Evolutionary conservation across 2,329 filamentous ascomycete species (phyloP).

Genomic region (Trichoderma koningiopsis): DNA sequence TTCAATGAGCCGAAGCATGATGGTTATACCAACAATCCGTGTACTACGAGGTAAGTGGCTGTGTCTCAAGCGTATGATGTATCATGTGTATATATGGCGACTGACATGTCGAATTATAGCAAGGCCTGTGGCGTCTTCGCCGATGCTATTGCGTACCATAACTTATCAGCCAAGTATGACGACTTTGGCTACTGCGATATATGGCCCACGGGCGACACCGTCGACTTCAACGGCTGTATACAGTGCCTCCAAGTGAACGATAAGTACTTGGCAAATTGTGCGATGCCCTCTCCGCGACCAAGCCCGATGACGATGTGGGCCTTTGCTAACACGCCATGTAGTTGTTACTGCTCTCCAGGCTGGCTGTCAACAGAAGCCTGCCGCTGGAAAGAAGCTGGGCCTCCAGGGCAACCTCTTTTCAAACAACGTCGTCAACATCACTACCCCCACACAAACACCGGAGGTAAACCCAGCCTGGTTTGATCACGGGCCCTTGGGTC

Average conservation of each 20-base stretch:
- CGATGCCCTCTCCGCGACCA: constrained; percentile 18
- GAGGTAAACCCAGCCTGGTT: constrained; percentile 45
- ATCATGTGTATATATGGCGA: neutral
- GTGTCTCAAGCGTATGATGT: constrained; percentile 24
- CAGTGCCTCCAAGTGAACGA: constrained; percentile 48
- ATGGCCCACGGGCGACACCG: constrained; percentile 46
- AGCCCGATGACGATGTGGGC: no score
- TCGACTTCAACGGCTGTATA: constrained; percentile 46
- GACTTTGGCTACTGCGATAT: constrained; percentile 57
- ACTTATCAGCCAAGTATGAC: constrained; percentile 48
- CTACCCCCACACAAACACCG: constrained; percentile 48
- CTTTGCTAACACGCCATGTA: constrained; percentile 35
- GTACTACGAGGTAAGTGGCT: constrained; percentile 52
- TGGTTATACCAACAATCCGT: constrained; percentile 47
- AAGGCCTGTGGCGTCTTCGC: constrained; percentile 55
- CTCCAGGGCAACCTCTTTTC: constrained; percentile 58
- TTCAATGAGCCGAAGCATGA: constrained; percentile 52
- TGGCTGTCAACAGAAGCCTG: constrained; percentile 57
- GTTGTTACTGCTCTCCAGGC: constrained; percentile 56
- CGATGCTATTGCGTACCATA: constrained; percentile 51
- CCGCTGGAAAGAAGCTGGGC: constrained; percentile 50
- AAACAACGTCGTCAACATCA: constrained; percentile 49
- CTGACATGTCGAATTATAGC: constrained; percentile 41
- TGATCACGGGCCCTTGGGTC: constrained; percentile 48
- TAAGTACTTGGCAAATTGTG: constrained; percentile 58